Evolutionary conservation across 495 filamentous ascomycete genomes (phyloP), one percentile per base, ranked within the genome.

Genomic region (Haplographium delicatum): DNA sequence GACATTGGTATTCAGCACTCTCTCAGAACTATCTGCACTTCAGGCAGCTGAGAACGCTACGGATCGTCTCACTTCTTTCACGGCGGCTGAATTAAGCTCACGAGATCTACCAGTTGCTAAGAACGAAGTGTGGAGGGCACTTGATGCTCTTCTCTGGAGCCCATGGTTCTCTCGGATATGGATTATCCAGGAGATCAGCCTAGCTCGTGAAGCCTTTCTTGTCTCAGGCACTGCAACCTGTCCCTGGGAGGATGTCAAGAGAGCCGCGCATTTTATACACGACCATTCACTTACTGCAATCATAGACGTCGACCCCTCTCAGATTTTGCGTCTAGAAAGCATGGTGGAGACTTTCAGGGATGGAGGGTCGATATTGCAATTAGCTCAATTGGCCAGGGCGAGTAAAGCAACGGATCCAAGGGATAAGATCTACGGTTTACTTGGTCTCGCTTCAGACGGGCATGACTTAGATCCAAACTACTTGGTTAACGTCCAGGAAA

Each of bases 111-210:
- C 19, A 53, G 4, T 19, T 62, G 13, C 30, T 45, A 2, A 37
- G 41, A 3, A 42, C 64, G 1, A n/a, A n/a, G n/a, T n/a, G n/a
- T n/a, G n/a, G n/a, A n/a, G n/a, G n/a, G n/a, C n/a, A n/a, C n/a
- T n/a, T n/a, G n/a, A n/a, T n/a, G n/a, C n/a, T n/a, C n/a, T n/a
- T n/a, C 43, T 66, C 7, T 30, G 23, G 24, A 44, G 53, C 16
- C 54, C 57, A 9, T 66, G 60, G 62, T 66, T 64, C 35, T 27
- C 50, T n/a, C 37, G 63, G 10, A 47, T 54, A 11, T 65, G 63
- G 63, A 54, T 65, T 18, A 46, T 64, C 13, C 61, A 64, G 38
- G 63, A 65, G 38, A 46, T 62, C n/a, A 41, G 45, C 5, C 43
- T 64, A 20, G 47, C 59, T 3, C 22, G 34, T 24, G 8, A 42